These are phyloP conservation scores for Puccinia novopanici DNA, from an alignment of 1,284 basidiomycete genomes.

Conservation along the genomic window DNA sequence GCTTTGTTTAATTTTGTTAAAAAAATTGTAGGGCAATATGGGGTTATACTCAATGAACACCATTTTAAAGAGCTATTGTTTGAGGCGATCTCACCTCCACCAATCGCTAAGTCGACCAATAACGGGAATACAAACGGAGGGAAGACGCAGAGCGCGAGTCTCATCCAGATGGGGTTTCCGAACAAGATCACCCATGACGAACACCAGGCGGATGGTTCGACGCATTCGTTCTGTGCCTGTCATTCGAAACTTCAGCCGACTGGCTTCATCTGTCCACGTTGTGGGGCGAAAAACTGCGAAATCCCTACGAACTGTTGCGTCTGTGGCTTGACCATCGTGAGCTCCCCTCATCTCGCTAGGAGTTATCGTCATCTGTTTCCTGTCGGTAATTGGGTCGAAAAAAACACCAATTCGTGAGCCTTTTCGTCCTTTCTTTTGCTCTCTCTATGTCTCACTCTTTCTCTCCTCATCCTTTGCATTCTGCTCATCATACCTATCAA, in stretches of 20 bases:
- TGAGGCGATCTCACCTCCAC: constrained; percentile 91
- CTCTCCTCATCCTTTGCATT: constrained; percentile 53
- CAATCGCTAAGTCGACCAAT: constrained; percentile 62
- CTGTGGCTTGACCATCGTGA: constrained; percentile 95
- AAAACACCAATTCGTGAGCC: constrained; percentile 53
- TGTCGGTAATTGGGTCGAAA: constrained; percentile 72
- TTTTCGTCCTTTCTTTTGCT: constrained; percentile 55
- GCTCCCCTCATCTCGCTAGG: constrained; percentile 90
- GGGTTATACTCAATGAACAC: constrained; percentile 93
- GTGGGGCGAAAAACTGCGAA: constrained; percentile 88
- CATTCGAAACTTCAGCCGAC: constrained; percentile 84
- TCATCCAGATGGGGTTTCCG: constrained; percentile 99
- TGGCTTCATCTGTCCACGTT: constrained; percentile 93
- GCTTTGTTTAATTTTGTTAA: constrained; percentile 51
- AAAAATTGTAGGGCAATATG: constrained; percentile 71
- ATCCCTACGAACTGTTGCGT: constrained; percentile 97
- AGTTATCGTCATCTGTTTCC: constrained; percentile 94
- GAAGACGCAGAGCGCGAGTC: constrained; percentile 51
- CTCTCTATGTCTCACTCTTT: constrained; percentile 57
- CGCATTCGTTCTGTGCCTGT: constrained; percentile 84
- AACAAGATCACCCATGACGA: constrained; percentile 72
- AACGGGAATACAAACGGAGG: constrained; percentile 67
- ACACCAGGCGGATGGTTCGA: constrained; percentile 60
- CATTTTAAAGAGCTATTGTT: constrained; percentile 94
- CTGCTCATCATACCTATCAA: constrained; percentile 15